Conservation (phyloP, 148 eudicot species). For the Rhododendron molle region DNA sequence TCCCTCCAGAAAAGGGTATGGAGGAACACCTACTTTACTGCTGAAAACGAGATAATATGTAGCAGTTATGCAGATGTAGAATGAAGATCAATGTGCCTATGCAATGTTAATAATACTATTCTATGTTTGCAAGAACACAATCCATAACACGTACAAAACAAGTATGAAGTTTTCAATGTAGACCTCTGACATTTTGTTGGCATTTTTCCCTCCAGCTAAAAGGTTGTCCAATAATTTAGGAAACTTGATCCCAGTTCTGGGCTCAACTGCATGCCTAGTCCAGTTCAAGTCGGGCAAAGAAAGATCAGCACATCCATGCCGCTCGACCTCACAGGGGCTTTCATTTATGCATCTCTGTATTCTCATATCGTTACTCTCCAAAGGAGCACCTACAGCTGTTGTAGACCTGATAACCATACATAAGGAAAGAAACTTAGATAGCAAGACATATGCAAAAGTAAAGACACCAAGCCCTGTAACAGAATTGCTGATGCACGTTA, state of each 20-base stretch:
- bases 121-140: not conserved
- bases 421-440: not conserved
- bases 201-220: conserved; percentile 42
- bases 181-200: conserved; percentile 66
- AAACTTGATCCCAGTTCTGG: conserved; percentile 81
- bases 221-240: conserved; percentile 51
- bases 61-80: not conserved
- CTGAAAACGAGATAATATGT: not conserved
- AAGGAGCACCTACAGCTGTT: conserved; percentile 38
- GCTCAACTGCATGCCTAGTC: conserved; percentile 60
- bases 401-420: conserved; percentile 36
- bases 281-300: conserved; percentile 37
- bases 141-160: not conserved
- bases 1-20: not conserved
- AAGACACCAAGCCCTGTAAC: not conserved
- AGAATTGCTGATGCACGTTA: not conserved
- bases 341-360: conserved; percentile 42
- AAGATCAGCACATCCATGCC: conserved; percentile 35
- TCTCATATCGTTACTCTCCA: conserved; percentile 32
- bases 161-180: not conserved
- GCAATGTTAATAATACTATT: not conserved
- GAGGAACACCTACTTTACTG: not conserved
- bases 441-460: not conserved
- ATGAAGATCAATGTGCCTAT: not conserved
- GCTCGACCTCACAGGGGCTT: conserved; percentile 53